Evolutionary conservation across 2,329 filamentous ascomycete species (phyloP).

Genomic region (Sporothrix brasiliensis): DNA sequence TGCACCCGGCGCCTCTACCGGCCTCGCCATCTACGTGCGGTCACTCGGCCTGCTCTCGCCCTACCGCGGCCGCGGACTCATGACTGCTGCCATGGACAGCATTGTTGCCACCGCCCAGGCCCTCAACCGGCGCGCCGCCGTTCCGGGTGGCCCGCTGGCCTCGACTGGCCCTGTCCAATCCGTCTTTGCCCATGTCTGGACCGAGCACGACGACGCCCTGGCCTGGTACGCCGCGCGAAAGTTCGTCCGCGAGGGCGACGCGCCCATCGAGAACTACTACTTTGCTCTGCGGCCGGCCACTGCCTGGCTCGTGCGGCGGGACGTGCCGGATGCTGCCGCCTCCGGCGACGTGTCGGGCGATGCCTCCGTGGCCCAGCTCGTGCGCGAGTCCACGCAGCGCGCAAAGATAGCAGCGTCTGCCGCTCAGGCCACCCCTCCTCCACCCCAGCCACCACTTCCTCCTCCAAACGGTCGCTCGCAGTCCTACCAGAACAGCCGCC

Average conservation of each 20-base stretch:
- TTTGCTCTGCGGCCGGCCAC: slow-evolving; percentile 62
- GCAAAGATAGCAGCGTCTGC: slow-evolving; percentile 29
- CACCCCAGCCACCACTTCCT: slow-evolving; percentile 25
- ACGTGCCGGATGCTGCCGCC: slow-evolving; percentile 42
- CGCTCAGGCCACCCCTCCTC: neutral
- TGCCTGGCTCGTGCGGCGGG: slow-evolving; percentile 61
- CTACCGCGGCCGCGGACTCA: slow-evolving; percentile 63
- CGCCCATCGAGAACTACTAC: slow-evolving; percentile 62
- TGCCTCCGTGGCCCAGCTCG: slow-evolving; percentile 8
- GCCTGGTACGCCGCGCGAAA: slow-evolving; percentile 64
- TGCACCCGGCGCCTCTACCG: neutral
- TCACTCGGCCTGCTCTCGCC: slow-evolving; percentile 65
- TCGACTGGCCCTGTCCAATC: slow-evolving; percentile 40
- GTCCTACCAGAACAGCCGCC: slow-evolving; percentile 63
- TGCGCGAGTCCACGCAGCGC: neutral
- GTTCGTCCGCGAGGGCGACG: slow-evolving; percentile 53
- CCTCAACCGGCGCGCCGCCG: slow-evolving; percentile 36
- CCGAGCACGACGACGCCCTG: slow-evolving; percentile 64
- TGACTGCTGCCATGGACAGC: slow-evolving; percentile 59
- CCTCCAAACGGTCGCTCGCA: slow-evolving; percentile 38
- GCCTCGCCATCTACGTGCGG: slow-evolving; percentile 64
- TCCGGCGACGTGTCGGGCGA: neutral
- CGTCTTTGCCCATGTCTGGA: slow-evolving; percentile 70
- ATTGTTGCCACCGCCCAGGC: slow-evolving; percentile 50
- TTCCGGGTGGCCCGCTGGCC: neutral